Conservation (phyloP, 2,329 filamentous ascomycete genomes). For the Drechslerella coelobrocha region DNA sequence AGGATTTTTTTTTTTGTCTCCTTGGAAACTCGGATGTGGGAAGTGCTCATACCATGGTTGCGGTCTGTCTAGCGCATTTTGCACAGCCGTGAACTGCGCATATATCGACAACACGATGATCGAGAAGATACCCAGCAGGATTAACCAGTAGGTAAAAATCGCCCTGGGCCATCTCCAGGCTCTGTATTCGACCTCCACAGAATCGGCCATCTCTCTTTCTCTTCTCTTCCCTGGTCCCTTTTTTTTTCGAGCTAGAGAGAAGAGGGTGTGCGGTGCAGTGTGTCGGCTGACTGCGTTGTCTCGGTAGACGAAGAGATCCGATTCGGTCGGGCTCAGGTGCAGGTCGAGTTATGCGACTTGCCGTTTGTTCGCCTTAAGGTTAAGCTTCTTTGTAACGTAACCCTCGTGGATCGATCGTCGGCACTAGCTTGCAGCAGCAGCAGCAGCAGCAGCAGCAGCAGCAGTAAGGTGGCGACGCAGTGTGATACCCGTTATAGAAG, state of each 20-base stretch:
- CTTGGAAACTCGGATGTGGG: too few relatives aligned
- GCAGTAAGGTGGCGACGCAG: too few relatives aligned
- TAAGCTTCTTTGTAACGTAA: not conserved
- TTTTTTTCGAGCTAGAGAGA: not conserved
- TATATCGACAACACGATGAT: constrained; percentile 45
- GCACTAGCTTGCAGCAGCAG: not conserved
- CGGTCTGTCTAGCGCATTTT: constrained; percentile 42
- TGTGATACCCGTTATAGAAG: too few relatives aligned
- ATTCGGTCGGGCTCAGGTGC: constrained; percentile 38
- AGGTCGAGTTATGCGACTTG: constrained; percentile 34
- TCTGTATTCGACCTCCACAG: constrained; percentile 45
- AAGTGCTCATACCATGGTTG: constrained; percentile 41
- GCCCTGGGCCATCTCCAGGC: constrained; percentile 44
- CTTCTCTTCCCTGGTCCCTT: constrained; percentile 1
- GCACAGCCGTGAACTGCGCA: constrained; percentile 44
- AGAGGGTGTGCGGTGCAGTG: constrained; percentile 5
- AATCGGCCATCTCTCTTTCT: constrained; percentile 31
- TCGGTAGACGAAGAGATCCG: constrained; percentile 48
- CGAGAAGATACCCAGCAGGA: constrained; percentile 31
- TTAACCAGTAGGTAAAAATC: constrained; percentile 40
- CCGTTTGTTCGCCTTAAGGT: too few relatives aligned
- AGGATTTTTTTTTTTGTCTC: constrained; percentile 4
- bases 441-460: too few relatives aligned
- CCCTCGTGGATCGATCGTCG: not conserved
- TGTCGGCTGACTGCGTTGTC: constrained; percentile 47